Evolutionary conservation across 2,329 filamentous ascomycete species (phyloP).

Genomic region (Talaromyces pinophilus): DNA sequence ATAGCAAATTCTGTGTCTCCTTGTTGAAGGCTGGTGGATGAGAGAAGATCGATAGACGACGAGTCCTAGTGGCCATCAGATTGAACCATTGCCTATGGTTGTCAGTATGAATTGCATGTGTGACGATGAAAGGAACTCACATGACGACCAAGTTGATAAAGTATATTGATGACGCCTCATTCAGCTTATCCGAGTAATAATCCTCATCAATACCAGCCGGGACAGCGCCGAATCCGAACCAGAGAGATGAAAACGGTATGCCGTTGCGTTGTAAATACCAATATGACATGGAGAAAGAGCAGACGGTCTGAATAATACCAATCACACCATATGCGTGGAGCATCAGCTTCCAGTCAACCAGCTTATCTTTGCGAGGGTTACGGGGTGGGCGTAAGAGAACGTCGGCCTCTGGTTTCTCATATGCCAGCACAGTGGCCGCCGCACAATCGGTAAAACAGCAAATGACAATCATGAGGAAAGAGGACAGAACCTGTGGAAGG

Average conservation of each 20-base stretch:
- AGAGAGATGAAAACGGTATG: slow-evolving; percentile 64
- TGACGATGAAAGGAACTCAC: slow-evolving; percentile 43
- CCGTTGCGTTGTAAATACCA: slow-evolving; percentile 64
- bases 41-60: slow-evolving; percentile 68
- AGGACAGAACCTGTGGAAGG: slow-evolving; percentile 70
- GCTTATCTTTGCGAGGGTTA: slow-evolving; percentile 66
- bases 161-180: slow-evolving; percentile 71
- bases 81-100: slow-evolving; percentile 67
- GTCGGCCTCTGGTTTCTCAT: slow-evolving; percentile 75
- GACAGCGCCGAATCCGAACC: slow-evolving; percentile 66
- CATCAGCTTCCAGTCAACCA: slow-evolving; percentile 73
- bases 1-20: slow-evolving; percentile 64
- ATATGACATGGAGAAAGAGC: slow-evolving; percentile 65
- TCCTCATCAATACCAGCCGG: slow-evolving; percentile 56
- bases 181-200: slow-evolving; percentile 58
- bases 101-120: neutral
- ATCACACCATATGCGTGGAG: slow-evolving; percentile 72
- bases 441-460: slow-evolving; percentile 76
- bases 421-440: slow-evolving; percentile 71
- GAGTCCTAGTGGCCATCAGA: slow-evolving; percentile 67
- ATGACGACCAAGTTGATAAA: slow-evolving; percentile 80
- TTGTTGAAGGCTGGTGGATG: slow-evolving; percentile 69
- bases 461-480: slow-evolving; percentile 71
- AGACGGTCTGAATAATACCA: slow-evolving; percentile 62
- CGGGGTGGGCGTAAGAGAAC: slow-evolving; percentile 69